phyloP scores from a whole-genome alignment of 129 eudicot species.

The Flaveria sonorensis region DNA sequence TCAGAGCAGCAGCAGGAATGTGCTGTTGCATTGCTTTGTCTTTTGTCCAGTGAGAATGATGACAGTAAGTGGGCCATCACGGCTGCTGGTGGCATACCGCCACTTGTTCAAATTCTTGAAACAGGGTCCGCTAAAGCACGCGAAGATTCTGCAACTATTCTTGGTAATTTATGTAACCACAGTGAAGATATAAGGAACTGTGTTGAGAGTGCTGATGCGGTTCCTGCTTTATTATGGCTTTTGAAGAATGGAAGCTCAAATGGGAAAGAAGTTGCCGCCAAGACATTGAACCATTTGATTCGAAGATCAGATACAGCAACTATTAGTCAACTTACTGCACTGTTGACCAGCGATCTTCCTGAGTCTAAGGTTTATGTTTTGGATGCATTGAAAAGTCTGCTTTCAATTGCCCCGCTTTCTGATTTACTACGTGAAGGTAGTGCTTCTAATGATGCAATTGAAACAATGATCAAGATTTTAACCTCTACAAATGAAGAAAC shows the following conservation, averaged over 20 bases:
- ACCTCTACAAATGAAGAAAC: slow-evolving; percentile 78
- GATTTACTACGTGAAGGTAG: slow-evolving; percentile 94
- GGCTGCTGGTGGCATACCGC: slow-evolving; percentile 99
- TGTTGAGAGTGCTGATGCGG: slow-evolving; percentile 99
- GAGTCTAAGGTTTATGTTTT: slow-evolving; percentile 92
- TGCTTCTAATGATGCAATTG: slow-evolving; percentile 95
- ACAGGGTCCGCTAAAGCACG: slow-evolving; percentile 97
- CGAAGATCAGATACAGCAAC: slow-evolving; percentile 98
- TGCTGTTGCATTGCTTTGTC: slow-evolving; percentile 95
- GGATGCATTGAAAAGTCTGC: slow-evolving; percentile 94
- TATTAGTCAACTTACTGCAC: slow-evolving; percentile 91
- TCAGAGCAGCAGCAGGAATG: slow-evolving; percentile 99
- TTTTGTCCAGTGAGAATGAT: slow-evolving; percentile 88
- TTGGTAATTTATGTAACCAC: slow-evolving; percentile 96
- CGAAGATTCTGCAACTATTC: slow-evolving; percentile 94
- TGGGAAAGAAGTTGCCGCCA: slow-evolving; percentile 95
- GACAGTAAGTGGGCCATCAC: slow-evolving; percentile 99
- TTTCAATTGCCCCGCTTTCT: slow-evolving; percentile 75
- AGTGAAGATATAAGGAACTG: slow-evolving; percentile 99
- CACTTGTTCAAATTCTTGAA: slow-evolving; percentile 96
- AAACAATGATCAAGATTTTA: slow-evolving; percentile 83
- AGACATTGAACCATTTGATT: slow-evolving; percentile 89
- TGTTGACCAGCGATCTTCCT: slow-evolving; percentile 93
- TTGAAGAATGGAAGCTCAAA: slow-evolving; percentile 93
- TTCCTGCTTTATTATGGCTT: slow-evolving; percentile 96